A percentile compares a stretch with the other conserved stretches of the same genome.
Evolutionary conservation across 305 asterid species (phyloP).

Genomic region (Fraxinus latifolia): DNA sequence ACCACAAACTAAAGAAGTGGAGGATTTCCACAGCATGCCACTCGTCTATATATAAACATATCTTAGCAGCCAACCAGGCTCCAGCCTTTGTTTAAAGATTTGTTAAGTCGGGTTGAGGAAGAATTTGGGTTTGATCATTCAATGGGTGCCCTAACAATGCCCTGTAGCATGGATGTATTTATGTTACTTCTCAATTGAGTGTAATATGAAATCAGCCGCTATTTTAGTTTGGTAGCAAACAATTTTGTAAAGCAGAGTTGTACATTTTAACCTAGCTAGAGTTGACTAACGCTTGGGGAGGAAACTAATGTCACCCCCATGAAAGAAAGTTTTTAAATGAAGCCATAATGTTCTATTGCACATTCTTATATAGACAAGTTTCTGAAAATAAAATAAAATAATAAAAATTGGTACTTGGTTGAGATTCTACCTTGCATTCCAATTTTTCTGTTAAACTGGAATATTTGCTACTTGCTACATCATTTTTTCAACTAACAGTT

Average conservation of each 20-base stretch:
- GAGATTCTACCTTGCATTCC: background rate
- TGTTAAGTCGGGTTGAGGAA: constrained; percentile 34
- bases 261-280: background rate
- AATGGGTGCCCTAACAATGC: constrained; percentile 50
- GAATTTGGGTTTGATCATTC: constrained; percentile 48
- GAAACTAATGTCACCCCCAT: background rate
- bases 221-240: background rate
- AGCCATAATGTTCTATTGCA: background rate
- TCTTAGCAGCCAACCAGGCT: constrained; percentile 13
- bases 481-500: background rate
- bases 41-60: constrained; percentile 3
- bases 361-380: background rate
- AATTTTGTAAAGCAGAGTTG: constrained; percentile 10
- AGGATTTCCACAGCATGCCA: background rate
- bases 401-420: background rate
- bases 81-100: constrained; percentile 32
- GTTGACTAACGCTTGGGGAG: background rate
- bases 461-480: background rate
- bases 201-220: background rate
- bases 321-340: background rate
- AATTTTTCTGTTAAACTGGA: background rate
- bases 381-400: background rate
- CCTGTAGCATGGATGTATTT: constrained; percentile 40
- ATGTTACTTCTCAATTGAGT: constrained; percentile 22
- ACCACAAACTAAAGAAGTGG: background rate